These are phyloP conservation scores for Sugiyamaella pinicola DNA, from an alignment of 1,139 yeast genomes.

Conservation along the genomic window DNA sequence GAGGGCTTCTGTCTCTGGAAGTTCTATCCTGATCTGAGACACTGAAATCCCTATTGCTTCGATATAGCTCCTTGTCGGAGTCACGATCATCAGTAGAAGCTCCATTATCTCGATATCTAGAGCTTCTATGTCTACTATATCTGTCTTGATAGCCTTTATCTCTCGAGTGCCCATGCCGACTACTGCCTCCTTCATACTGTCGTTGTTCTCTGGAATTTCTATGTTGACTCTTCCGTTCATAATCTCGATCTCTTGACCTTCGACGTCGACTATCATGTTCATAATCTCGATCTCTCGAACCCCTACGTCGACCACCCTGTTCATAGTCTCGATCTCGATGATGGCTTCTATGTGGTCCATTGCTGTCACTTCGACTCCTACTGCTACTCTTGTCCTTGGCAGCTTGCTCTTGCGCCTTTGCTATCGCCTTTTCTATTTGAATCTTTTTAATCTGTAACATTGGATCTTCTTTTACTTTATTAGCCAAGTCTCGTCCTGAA, in stretches of 20 bases:
- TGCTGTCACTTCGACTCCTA: constrained; percentile 12
- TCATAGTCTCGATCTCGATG: constrained; percentile 18
- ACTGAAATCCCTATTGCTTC: neutral
- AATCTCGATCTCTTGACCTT: constrained; percentile 14
- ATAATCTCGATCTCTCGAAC: constrained; percentile 16
- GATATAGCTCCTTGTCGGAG: neutral
- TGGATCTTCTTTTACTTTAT: constrained; percentile 54
- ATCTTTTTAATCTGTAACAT: constrained; percentile 52
- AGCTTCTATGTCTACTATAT: neutral
- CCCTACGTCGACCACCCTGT: constrained; percentile 7
- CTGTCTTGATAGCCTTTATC: neutral
- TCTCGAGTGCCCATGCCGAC: too few relatives aligned
- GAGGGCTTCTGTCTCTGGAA: neutral
- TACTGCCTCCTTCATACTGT: too few relatives aligned
- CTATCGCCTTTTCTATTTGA: constrained; percentile 39
- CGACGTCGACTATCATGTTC: constrained; percentile 8
- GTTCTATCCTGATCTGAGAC: neutral
- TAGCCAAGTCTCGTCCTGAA: constrained; percentile 31
- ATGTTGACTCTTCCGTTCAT: constrained; percentile 6
- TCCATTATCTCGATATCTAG: constrained; percentile 26
- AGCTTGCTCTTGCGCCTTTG: constrained; percentile 5
- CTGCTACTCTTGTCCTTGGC: constrained; percentile 5
- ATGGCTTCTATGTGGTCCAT: constrained; percentile 7
- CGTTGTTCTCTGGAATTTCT: too few relatives aligned
- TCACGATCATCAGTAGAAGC: neutral